Conservation (phyloP, 805 yeast species). For the Cyberlindnera japonica region DNA sequence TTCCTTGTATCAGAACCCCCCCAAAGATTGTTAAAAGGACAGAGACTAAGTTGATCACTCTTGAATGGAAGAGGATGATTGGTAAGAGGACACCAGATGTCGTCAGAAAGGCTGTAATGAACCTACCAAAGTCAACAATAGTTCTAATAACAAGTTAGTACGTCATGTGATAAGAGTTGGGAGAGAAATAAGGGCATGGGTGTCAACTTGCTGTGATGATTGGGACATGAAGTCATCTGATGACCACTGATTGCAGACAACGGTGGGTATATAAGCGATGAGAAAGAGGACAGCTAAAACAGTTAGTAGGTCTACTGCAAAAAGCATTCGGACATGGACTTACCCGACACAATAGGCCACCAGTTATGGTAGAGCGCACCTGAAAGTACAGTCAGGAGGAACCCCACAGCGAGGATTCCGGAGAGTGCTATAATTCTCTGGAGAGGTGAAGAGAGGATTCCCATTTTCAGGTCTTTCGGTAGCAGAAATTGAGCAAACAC, state of each 20-base stretch:
- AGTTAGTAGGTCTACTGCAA: background rate
- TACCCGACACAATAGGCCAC: slow-evolving; percentile 64
- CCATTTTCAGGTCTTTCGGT: too few relatives aligned
- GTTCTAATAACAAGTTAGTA: slow-evolving; percentile 29
- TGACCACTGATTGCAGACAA: slow-evolving; percentile 44
- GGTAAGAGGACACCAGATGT: slow-evolving; percentile 61
- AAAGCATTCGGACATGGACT: slow-evolving; percentile 18
- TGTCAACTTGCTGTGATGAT: slow-evolving; percentile 34
- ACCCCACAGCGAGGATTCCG: slow-evolving; percentile 73
- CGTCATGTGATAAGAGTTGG: background rate
- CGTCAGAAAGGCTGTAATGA: slow-evolving; percentile 60
- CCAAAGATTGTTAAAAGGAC: slow-evolving; percentile 61
- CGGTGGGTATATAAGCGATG: slow-evolving; percentile 55
- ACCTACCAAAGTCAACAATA: slow-evolving; percentile 65
- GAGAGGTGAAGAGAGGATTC: slow-evolving; percentile 41
- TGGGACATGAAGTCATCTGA: slow-evolving; percentile 55
- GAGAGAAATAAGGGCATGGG: too few relatives aligned
- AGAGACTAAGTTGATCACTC: slow-evolving; percentile 55
- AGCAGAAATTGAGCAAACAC: too few relatives aligned
- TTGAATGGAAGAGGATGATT: slow-evolving; percentile 58
- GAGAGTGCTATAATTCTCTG: slow-evolving; percentile 71
- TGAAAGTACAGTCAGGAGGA: slow-evolving; percentile 68
- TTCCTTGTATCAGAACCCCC: slow-evolving; percentile 64
- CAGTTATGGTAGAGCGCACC: slow-evolving; percentile 75
- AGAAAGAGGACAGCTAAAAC: slow-evolving; percentile 41